Base-by-base conservation (phyloP, 352 stramenopile species). In the Pythium brachiatum region DNA sequence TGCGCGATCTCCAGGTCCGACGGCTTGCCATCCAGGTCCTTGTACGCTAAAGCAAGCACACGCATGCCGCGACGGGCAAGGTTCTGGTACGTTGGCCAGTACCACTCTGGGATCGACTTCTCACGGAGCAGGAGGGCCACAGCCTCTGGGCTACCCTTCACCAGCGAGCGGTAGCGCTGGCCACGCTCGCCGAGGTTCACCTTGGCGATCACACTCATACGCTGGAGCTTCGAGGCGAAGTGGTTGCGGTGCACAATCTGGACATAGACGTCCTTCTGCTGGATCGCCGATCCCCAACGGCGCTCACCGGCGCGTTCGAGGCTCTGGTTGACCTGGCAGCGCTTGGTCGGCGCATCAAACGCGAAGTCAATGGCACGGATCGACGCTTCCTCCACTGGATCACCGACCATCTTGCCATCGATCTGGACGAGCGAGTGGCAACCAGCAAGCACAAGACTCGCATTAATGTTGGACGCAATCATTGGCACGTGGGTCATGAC, bases 361-460 rank as follows among this genome's bases (percentile, higher is more conserved):
- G 81, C 82, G 51, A 95, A 99, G 61, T 97, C 84, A 70, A 99
- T 99, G 23, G 96, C 89, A 63, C 95, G 93, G 47, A 99, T 88
- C 31, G 97, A 97, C 0, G 97, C 97, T 61, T 96, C 89, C 86
- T 99, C 98, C 11, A 99, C 89, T 23, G 97, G 97, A 80, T 99
- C 98, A 56, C 98, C 98, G 36, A 98, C 73, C 65, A 99, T 89
- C 61, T 90, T 91, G 41, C 95, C 97, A 55, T 99, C 96, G 60
- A 99, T 97, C 51, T 98, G 85, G 51, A 99, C 97, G 16, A 99
- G 83, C 34, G 96, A 98, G 70, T 99, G 97, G 70, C 98, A 99
- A 23, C 96, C 62, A 36, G 88, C 88, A 8, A 95, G 79, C 31
- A 96, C 86, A 25, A 95, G 69, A 18, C 77, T 94, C 13, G 88